These are phyloP conservation scores for barrel medic (Medicago truncatula) DNA, from an alignment of 306 rosid genomes.

Conservation along the genomic window MtrunA17r5.0-ANR NC_053042.1:44738501-44739000, in stretches of 20 bases:
- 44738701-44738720: neutral
- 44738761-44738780: neutral
- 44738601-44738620: neutral
- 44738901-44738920: too few species aligned
- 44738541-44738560: too few species aligned
- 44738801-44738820: neutral
- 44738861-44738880: too few species aligned
- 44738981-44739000: too few species aligned
- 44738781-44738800: neutral
- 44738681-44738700: neutral
- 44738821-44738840: neutral
- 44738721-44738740: neutral
- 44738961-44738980: too few species aligned
- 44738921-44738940: too few species aligned
- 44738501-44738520: neutral
- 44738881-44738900: too few species aligned
- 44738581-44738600: neutral
- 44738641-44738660: neutral
- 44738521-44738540: neutral
- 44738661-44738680: neutral
- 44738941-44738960: too few species aligned
- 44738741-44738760: conserved; percentile 7
- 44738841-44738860: neutral
- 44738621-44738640: neutral
- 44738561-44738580: too few species aligned